Evolutionary conservation across 331 rosid species (phyloP), one percentile per base, ranked within the genome.

Genomic region (Quercus lobata): DNA sequence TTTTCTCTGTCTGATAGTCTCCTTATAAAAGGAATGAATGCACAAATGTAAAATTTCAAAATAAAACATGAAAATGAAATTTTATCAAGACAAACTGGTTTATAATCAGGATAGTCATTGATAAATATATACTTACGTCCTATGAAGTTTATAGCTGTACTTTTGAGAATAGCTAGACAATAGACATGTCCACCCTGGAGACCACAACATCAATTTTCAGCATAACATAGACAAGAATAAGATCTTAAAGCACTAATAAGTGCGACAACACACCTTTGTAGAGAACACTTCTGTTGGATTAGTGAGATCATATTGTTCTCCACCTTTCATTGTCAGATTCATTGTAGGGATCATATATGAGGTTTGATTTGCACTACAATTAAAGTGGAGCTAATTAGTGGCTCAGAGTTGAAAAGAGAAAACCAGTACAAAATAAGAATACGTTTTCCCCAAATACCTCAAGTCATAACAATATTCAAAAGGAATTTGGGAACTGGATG

Each of bases 311-410:
- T 66, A 95, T 9, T 71, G 76, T 72, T 81, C 86, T 76, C 97
- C 97, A 30, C 96, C 96, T 84, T 87, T 79, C 97, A 91, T 85
- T 1, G 96, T 92, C 30, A 95, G 82, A 76, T 87, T 92, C 78
- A 94, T 4, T 6, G 0, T 1, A 32, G 91, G 97, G 71, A 53
- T 32, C 46, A 21, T 7, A 63, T 62, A 8, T 7, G 0, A n/a
- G 0, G 61, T 72, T 76, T 86, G 83, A 82, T 84, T 84, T 76
- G 91, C 0, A 5, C 97, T 95, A 88, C 86, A 80, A 12, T 58
- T n/a, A 68, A 73, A 77, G 57, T 58, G 46, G 17, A 81, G 81
- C 74, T 37, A 37, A 37, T 88, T 62, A 89, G 79, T 60, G 62
- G 15, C 63, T 55, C 37, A 7, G 16, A 29, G 22, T 79, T 83